Percentiles rank a stretch among this genome's conserved stretches.
These are phyloP conservation scores for Boletus reticulatus DNA, from an alignment of 768 basidiomycete species.

Conservation along the genomic window DNA sequence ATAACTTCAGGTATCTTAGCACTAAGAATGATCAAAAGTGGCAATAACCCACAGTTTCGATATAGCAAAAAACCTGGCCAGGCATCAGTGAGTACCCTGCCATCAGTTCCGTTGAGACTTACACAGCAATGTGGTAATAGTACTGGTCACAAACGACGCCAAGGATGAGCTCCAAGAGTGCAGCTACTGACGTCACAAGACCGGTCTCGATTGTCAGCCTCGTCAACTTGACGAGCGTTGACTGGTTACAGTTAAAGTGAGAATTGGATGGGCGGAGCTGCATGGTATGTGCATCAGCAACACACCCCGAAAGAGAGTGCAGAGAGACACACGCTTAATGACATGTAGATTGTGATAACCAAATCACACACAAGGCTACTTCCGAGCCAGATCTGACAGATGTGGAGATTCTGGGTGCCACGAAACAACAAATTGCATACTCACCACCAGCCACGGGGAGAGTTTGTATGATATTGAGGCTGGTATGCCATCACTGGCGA, in stretches of 20 bases:
- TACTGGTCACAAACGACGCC: not conserved
- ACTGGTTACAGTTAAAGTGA: not conserved
- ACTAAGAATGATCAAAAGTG: not conserved
- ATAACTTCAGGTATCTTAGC: conserved; percentile 8
- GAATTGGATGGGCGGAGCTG: conserved; percentile 3
- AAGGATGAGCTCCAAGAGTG: conserved; percentile 17
- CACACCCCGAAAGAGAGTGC: not conserved
- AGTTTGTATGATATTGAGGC: not conserved
- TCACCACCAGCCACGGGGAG: conserved; percentile 12
- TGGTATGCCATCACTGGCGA: no score
- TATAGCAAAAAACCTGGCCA: conserved; percentile 7
- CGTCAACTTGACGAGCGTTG: conserved; percentile 2
- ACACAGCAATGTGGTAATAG: conserved; percentile 15
- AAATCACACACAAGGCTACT: conserved; percentile 17
- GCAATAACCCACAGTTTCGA: conserved; percentile 13
- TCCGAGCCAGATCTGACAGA: conserved; percentile 20
- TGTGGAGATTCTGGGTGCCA: not conserved
- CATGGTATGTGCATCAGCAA: not conserved
- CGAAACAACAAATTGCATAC: not conserved
- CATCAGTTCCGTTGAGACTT: not conserved
- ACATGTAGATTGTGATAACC: conserved; percentile 21
- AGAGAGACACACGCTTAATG: conserved; percentile 4
- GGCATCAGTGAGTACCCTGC: not conserved
- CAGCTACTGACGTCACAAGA: conserved; percentile 17
- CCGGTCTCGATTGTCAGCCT: conserved; percentile 27